Conservation (phyloP, 2,329 filamentous ascomycete genomes). For the Septoria linicola region DNA sequence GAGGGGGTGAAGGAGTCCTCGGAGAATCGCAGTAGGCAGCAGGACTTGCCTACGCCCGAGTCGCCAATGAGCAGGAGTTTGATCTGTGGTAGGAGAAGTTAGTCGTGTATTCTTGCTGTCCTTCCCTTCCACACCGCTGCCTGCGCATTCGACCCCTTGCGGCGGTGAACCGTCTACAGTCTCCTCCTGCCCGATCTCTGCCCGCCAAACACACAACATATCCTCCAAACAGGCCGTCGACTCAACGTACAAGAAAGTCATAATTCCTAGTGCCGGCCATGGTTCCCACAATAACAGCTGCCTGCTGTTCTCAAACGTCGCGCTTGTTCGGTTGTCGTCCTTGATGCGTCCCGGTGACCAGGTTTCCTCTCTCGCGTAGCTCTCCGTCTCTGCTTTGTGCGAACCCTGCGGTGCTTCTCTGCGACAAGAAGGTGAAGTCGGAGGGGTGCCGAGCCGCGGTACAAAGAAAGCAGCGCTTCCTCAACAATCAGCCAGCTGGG, state of each 20-base stretch:
- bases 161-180: too few species aligned
- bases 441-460: neutral
- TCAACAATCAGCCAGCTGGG: neutral
- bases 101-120: conserved; percentile 11
- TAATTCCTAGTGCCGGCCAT: conserved; percentile 99
- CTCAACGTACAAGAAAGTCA: conserved; percentile 81
- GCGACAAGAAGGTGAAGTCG: too few species aligned
- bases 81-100: conserved; percentile 60
- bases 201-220: too few species aligned
- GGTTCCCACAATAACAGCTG: conserved; percentile 23
- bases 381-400: neutral
- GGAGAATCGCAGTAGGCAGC: conserved; percentile 93
- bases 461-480: neutral
- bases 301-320: too few species aligned
- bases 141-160: neutral
- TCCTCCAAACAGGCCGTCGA: neutral
- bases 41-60: conserved; percentile 95
- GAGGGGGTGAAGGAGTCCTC: conserved; percentile 97
- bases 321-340: neutral
- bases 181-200: too few species aligned
- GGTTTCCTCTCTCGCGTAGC: neutral
- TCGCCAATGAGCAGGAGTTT: conserved; percentile 96
- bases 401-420: neutral
- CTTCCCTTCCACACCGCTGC: neutral
- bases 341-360: neutral